A percentile compares a stretch with the other conserved stretches of the same genome.
phyloP scores from a whole-genome alignment of 2,329 filamentous ascomycete species.

The Aureobasidium lini region DNA sequence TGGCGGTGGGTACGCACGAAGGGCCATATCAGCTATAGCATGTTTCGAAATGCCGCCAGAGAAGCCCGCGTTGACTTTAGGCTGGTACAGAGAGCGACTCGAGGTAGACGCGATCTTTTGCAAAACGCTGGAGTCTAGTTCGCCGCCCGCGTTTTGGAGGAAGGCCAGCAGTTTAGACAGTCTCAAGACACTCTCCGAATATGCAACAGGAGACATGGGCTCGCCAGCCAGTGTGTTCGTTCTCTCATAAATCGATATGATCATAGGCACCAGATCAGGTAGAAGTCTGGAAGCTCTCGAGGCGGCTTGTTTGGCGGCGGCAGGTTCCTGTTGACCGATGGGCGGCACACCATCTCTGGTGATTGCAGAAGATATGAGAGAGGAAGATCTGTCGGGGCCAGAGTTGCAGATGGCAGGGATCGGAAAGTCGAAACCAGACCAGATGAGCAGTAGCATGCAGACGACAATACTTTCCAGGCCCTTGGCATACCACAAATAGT shows the following conservation, averaged over 20 bases:
- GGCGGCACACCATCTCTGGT: constrained; percentile 12
- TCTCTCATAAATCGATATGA: constrained; percentile 64
- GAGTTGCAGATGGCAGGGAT: constrained; percentile 28
- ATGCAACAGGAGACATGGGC: constrained; percentile 60
- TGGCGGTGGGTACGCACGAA: constrained; percentile 60
- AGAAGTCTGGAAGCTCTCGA: constrained; percentile 51
- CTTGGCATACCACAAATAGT: constrained; percentile 97
- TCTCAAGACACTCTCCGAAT: constrained; percentile 66
- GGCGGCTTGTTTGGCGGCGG: constrained; percentile 25
- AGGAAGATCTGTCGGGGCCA: constrained; percentile 21
- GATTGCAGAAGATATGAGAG: neutral
- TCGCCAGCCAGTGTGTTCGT: constrained; percentile 57
- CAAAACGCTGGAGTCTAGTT: constrained; percentile 53
- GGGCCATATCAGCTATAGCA: constrained; percentile 57
- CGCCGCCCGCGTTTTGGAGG: constrained; percentile 58
- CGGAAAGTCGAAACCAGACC: constrained; percentile 76
- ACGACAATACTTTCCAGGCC: constrained; percentile 81
- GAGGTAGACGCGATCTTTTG: constrained; percentile 30
- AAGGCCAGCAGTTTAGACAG: constrained; percentile 63
- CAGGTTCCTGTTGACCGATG: constrained; percentile 13
- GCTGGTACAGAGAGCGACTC: neutral
- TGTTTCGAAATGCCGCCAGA: constrained; percentile 13
- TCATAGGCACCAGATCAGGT: constrained; percentile 68
- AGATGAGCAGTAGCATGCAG: constrained; percentile 74
- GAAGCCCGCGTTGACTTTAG: constrained; percentile 10